Conservation (phyloP, 1,284 basidiomycete genomes). For the Melampsora abietis-canadensis region DNA sequence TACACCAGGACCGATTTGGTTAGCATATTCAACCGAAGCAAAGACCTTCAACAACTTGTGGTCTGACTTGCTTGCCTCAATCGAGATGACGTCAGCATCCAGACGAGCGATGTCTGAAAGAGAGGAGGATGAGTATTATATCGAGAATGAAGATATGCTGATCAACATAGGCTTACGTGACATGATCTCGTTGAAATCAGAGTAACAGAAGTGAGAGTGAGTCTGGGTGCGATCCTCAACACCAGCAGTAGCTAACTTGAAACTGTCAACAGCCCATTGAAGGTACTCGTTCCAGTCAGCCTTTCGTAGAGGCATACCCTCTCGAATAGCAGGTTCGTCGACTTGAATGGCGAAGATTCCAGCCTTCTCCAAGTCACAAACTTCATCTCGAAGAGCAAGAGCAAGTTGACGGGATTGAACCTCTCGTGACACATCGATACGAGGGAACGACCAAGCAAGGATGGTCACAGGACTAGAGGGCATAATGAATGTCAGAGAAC, state of each 20-base stretch:
- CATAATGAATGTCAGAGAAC: not conserved
- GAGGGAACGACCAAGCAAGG: conserved; percentile 99
- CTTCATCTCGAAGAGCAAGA: conserved; percentile 96
- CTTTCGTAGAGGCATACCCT: conserved; percentile 89
- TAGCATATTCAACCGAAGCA: conserved; percentile 92
- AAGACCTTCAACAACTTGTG: conserved; percentile 96
- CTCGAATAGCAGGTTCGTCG: conserved; percentile 98
- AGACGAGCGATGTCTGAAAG: conserved; percentile 96
- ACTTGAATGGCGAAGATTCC: conserved; percentile 98
- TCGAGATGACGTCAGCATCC: conserved; percentile 98
- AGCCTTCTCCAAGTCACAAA: conserved; percentile 93
- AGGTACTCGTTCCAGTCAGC: conserved; percentile 93
- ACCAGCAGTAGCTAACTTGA: conserved; percentile 91
- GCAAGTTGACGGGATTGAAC: conserved; percentile 98
- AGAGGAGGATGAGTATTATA: conserved; percentile 52
- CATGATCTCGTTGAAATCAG: conserved; percentile 58
- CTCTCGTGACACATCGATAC: conserved; percentile 94
- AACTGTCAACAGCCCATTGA: conserved; percentile 94
- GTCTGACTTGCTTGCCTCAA: conserved; percentile 79
- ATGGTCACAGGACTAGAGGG: conserved; percentile 59
- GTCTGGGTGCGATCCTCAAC: conserved; percentile 87
- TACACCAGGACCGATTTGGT: conserved; percentile 94
- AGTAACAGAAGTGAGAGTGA: conserved; percentile 97
- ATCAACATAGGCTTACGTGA: conserved; percentile 18
- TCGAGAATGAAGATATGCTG: not conserved